These are phyloP conservation scores for Talaromyces proteolyticus DNA, from an alignment of 495 filamentous ascomycete species.

Conservation along the genomic window DNA sequence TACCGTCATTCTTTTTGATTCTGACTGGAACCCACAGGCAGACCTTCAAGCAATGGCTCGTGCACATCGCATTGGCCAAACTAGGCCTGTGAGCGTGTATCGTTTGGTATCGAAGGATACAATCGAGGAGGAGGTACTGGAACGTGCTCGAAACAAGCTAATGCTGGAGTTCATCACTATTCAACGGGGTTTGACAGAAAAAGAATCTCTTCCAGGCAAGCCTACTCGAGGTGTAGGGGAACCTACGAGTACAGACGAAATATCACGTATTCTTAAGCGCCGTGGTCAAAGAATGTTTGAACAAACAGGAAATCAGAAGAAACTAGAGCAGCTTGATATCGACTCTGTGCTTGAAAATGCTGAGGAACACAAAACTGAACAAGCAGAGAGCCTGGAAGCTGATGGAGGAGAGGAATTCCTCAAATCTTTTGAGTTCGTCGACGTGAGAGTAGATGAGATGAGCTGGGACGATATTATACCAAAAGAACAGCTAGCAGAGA, in stretches of 20 bases:
- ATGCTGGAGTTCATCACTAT: conserved; percentile 98
- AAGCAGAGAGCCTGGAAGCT: conserved; percentile 82
- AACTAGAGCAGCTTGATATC: conserved; percentile 97
- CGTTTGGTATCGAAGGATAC: conserved; percentile 95
- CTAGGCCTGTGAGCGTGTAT: conserved; percentile 91
- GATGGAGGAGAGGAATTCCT: conserved; percentile 92
- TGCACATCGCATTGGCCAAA: conserved; percentile 96
- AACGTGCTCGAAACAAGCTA: conserved; percentile 93
- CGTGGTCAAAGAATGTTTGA: conserved; percentile 97
- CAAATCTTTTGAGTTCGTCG: conserved; percentile 79
- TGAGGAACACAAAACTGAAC: conserved; percentile 89
- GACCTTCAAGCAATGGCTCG: conserved; percentile 98
- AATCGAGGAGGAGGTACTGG: conserved; percentile 95
- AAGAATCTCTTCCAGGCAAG: conserved; percentile 69
- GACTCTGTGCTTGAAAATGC: conserved; percentile 94
- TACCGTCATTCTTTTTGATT: conserved; percentile 96
- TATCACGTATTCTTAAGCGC: conserved; percentile 87
- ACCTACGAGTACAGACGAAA: conserved; percentile 82
- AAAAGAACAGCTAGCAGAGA: conserved; percentile 77
- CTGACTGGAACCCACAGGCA: conserved; percentile 98
- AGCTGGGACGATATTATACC: conserved; percentile 99
- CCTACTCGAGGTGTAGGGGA: conserved; percentile 57
- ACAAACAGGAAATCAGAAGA: conserved; percentile 90
- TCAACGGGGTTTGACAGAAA: conserved; percentile 91
- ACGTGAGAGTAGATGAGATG: conserved; percentile 88